phyloP scores from a whole-genome alignment of 257 asterid species.

The Solanum pimpinellifolium region DNA sequence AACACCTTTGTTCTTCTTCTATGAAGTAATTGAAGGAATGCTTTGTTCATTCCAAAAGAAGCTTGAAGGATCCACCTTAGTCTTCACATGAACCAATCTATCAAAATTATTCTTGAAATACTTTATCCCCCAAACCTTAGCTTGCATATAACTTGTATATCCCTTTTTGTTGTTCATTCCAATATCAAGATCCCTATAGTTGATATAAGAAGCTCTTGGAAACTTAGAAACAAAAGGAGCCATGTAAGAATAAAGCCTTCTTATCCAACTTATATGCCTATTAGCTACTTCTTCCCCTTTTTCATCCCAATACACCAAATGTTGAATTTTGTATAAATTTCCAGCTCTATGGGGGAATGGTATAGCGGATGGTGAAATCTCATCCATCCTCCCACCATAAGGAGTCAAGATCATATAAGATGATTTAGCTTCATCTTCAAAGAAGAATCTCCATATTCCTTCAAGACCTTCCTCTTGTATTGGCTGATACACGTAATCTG shows the following conservation, averaged over 20 bases:
- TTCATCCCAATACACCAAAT: neutral
- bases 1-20: neutral
- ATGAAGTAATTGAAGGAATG: neutral
- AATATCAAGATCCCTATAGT: slow-evolving; percentile 5
- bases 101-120: slow-evolving; percentile 2
- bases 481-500: neutral
- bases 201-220: slow-evolving; percentile 1
- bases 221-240: neutral
- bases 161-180: neutral
- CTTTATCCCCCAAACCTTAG: neutral
- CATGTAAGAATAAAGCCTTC: neutral
- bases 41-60: slow-evolving; percentile 8
- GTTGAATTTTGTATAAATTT: neutral
- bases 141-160: neutral
- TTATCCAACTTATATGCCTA: slow-evolving; percentile 3
- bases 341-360: slow-evolving; percentile 2
- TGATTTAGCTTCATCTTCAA: neutral
- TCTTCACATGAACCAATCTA: neutral
- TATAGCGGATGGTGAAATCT: neutral
- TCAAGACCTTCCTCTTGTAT: neutral
- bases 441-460: neutral
- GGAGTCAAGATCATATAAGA: neutral
- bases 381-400: slow-evolving; percentile 1
- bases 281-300: neutral
- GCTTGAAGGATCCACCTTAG: neutral